These are phyloP conservation scores for Tremella yokohamensis DNA, from an alignment of 768 basidiomycete genomes.

Conservation along the genomic window DNA sequence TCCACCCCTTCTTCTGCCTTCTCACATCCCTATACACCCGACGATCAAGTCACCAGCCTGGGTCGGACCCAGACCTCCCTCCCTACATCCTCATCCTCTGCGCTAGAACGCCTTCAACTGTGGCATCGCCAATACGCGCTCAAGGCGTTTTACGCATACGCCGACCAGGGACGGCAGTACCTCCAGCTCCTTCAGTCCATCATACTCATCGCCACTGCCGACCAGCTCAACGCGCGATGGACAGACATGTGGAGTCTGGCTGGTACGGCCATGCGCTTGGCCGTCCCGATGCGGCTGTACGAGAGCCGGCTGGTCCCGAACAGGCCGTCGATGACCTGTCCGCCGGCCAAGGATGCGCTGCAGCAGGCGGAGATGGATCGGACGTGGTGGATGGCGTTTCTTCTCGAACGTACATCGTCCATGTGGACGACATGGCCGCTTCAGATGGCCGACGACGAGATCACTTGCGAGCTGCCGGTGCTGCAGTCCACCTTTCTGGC, in stretches of 20 bases:
- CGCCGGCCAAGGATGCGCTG: not conserved
- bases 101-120: not conserved
- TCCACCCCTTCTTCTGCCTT: not conserved
- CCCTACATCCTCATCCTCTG: not conserved
- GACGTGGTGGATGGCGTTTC: conserved; percentile 10
- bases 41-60: not conserved
- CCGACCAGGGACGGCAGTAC: not conserved
- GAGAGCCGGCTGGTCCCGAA: not conserved
- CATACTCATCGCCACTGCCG: not conserved
- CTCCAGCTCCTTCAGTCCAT: conserved; percentile 2
- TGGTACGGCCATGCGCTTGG: not conserved
- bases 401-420: not conserved
- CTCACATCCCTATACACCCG: conserved; percentile 2
- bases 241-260: conserved; percentile 3
- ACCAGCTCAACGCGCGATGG: conserved; percentile 7
- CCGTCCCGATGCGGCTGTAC: conserved; percentile 1
- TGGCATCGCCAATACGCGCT: conserved; percentile 5
- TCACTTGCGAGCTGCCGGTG: conserved; percentile 6
- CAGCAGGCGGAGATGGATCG: conserved; percentile 9
- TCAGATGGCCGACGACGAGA: conserved; percentile 2
- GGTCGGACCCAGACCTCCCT: not conserved
- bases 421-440: conserved; percentile 5
- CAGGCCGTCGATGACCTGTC: not conserved
- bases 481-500: not conserved
- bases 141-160: not conserved